Percentiles rank a stretch among this genome's conserved stretches.
Evolutionary conservation across 164 flowering plant species (phyloP).

Genomic region (Nelumbo lutea): DNA sequence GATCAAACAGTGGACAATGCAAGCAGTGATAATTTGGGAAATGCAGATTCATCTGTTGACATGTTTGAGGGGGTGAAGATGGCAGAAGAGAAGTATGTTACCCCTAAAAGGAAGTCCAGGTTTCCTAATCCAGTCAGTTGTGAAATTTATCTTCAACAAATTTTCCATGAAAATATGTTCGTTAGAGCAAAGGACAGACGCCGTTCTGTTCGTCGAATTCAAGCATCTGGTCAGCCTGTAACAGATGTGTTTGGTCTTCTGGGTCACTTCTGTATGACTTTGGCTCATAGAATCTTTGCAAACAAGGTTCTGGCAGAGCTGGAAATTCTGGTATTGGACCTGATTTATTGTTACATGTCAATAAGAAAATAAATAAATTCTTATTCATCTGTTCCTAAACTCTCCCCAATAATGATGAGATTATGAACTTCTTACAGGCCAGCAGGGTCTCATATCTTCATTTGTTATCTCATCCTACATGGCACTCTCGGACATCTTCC

Average conservation of each 20-base stretch:
- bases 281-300: conserved; percentile 86
- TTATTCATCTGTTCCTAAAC: background rate
- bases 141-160: conserved; percentile 80
- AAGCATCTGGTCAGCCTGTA: conserved; percentile 29
- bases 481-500: conserved; percentile 91
- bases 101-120: conserved; percentile 16
- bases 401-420: background rate
- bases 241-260: conserved; percentile 60
- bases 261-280: conserved; percentile 82
- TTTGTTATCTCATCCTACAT: conserved; percentile 75
- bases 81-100: conserved; percentile 29
- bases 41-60: conserved; percentile 35
- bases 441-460: conserved; percentile 61
- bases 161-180: conserved; percentile 70
- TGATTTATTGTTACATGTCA: background rate
- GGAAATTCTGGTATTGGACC: conserved; percentile 68
- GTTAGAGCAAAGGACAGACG: conserved; percentile 44
- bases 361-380: background rate
- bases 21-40: conserved; percentile 28
- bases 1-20: conserved; percentile 28
- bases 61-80: conserved; percentile 29
- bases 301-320: conserved; percentile 65
- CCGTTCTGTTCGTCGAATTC: conserved; percentile 28
- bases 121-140: conserved; percentile 48
- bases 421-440: conserved; percentile 32